Conservation (phyloP, 202 grass and related monocot species). For the Brachypodium distachyon region DNA sequence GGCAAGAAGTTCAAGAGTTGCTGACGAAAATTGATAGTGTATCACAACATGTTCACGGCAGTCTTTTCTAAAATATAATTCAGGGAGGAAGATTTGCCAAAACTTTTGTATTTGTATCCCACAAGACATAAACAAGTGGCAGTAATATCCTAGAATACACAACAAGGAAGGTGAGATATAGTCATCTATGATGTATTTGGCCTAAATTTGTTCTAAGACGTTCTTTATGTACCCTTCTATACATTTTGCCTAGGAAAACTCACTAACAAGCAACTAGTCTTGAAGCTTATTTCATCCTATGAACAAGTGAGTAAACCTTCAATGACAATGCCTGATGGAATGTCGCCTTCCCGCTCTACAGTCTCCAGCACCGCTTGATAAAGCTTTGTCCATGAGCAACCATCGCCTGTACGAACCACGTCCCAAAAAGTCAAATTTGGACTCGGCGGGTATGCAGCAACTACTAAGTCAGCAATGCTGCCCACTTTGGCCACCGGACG, state of each 20-base stretch:
- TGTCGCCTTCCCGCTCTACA: conserved; percentile 35
- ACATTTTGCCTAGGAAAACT: conserved; percentile 22
- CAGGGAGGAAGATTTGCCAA: neutral
- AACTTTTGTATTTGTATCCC: neutral
- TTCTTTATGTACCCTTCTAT: conserved; percentile 29
- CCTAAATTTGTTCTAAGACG: conserved; percentile 31
- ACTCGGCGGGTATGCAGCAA: conserved; percentile 48
- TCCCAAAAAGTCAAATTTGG: conserved; percentile 63
- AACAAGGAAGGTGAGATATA: conserved; percentile 11
- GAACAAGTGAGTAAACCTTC: conserved; percentile 65
- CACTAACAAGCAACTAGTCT: conserved; percentile 28
- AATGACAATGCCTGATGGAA: conserved; percentile 24
- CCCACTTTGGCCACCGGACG: conserved; percentile 35
- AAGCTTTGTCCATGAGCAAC: conserved; percentile 79
- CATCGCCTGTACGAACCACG: conserved; percentile 27
- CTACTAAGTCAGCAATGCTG: conserved; percentile 66
- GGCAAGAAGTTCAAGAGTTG: neutral
- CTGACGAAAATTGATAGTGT: neutral
- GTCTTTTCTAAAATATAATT: neutral
- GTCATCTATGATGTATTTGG: conserved; percentile 20
- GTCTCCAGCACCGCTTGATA: conserved; percentile 62
- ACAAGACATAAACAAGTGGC: neutral
- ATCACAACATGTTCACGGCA: neutral
- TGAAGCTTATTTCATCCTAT: conserved; percentile 36
- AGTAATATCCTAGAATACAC: neutral